Conservation (phyloP, 2,329 filamentous ascomycete species). For the Colletotrichum salicis region DNA sequence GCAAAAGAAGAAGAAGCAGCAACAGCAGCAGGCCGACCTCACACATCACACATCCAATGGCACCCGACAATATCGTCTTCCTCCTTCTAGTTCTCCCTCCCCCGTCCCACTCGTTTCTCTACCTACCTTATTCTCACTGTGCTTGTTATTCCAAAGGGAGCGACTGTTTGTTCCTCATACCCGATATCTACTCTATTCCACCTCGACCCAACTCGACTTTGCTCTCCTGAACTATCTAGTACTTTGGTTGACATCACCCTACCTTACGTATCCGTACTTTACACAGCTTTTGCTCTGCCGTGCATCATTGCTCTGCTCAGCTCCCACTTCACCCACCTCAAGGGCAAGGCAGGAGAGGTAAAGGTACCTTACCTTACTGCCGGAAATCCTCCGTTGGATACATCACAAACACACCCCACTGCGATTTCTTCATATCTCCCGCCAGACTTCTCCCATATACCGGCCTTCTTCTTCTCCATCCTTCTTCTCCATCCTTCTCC, state of each 20-base stretch:
- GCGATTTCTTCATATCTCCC: background rate
- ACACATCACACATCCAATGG: background rate
- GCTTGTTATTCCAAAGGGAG: background rate
- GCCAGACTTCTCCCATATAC: background rate
- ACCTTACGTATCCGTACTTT: background rate
- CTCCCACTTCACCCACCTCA: background rate
- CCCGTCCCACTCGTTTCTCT: conserved; percentile 13
- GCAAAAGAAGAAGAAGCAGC: background rate
- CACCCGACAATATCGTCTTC: background rate
- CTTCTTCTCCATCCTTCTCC: background rate
- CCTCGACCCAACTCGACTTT: background rate
- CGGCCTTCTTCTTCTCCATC: background rate
- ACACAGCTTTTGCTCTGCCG: background rate
- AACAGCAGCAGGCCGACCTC: background rate
- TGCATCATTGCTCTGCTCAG: background rate
- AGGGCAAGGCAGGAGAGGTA: background rate
- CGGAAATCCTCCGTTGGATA: background rate
- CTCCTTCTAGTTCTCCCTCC: background rate
- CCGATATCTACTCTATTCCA: conserved; percentile 4
- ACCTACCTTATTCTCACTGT: background rate
- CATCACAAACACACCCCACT: background rate
- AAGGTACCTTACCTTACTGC: background rate
- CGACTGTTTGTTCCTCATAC: background rate
- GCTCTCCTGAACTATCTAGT: background rate
- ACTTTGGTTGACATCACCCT: background rate